These are phyloP conservation scores for Hordeum marinum DNA, from an alignment of 176 grass and related monocot genomes.

Conservation along the genomic window DNA sequence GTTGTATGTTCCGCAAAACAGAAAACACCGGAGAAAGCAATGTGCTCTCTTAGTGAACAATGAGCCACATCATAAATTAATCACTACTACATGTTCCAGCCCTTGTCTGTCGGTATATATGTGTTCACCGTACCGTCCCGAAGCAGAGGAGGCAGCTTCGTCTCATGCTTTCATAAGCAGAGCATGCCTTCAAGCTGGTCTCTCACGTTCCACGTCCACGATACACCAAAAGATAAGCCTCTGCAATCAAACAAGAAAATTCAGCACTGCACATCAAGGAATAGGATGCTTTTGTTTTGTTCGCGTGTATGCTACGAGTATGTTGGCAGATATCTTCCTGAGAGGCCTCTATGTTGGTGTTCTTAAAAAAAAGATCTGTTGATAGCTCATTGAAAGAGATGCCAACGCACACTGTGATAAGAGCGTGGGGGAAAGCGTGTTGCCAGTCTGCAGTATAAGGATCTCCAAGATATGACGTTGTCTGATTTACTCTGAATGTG, in stretches of 20 bases:
- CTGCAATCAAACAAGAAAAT: not conserved
- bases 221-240: not conserved
- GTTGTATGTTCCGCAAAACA: too few species aligned
- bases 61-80: too few species aligned
- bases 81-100: too few species aligned
- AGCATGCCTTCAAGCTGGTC: not conserved
- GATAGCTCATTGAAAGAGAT: not conserved
- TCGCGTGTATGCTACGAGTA: not conserved
- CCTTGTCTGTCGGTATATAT: too few species aligned
- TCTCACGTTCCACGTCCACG: constrained; percentile 19
- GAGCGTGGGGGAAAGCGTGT: not conserved
- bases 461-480: not conserved
- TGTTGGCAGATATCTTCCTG: not conserved
- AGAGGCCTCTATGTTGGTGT: not conserved
- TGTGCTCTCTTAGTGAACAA: too few species aligned
- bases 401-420: not conserved
- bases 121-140: too few species aligned
- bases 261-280: not conserved
- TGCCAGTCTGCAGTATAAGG: not conserved
- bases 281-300: not conserved
- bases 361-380: not conserved
- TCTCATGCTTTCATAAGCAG: too few species aligned
- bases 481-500: not conserved
- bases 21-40: too few species aligned
- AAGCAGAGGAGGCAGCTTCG: too few species aligned